Conservation (phyloP, 176 grass and related monocot genomes). For the Saccharum spontaneum region DNA sequence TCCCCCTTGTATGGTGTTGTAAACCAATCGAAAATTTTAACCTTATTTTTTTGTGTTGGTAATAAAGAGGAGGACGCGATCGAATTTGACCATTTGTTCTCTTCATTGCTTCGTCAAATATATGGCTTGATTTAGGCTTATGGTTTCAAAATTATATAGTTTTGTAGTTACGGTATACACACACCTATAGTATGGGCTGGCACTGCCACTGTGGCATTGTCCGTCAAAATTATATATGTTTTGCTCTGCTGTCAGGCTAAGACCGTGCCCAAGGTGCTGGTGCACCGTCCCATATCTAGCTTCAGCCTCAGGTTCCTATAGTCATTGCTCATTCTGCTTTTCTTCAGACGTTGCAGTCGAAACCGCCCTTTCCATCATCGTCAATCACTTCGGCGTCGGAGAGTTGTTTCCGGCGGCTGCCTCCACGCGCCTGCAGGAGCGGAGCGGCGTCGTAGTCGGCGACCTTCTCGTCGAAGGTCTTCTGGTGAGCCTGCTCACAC, state of each 20-base stretch:
- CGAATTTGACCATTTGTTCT: slow-evolving; percentile 6
- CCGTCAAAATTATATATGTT: neutral
- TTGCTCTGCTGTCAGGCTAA: slow-evolving; percentile 4
- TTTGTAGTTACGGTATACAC: neutral
- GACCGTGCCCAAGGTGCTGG: neutral
- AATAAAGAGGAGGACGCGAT: slow-evolving; percentile 70
- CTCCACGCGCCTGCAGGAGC: slow-evolving; percentile 33
- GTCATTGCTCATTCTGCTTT: neutral
- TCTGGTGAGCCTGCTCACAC: slow-evolving; percentile 41
- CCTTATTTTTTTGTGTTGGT: slow-evolving; percentile 22
- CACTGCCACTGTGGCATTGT: neutral
- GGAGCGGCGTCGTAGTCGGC: slow-evolving; percentile 46
- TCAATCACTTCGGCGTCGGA: neutral
- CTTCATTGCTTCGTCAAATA: slow-evolving; percentile 4
- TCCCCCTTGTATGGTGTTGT: slow-evolving; percentile 43
- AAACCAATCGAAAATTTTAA: slow-evolving; percentile 44
- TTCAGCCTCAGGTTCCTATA: neutral
- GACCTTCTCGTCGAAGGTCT: neutral
- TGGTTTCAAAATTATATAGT: neutral
- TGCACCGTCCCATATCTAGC: neutral
- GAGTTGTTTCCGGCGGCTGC: slow-evolving; percentile 32
- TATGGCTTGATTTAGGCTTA: neutral
- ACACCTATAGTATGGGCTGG: neutral
- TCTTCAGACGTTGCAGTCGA: slow-evolving; percentile 34
- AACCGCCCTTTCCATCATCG: neutral